These are phyloP conservation scores for Alternaria conjuncta DNA, from an alignment of 2,329 filamentous ascomycete genomes.

Conservation along the genomic window DNA sequence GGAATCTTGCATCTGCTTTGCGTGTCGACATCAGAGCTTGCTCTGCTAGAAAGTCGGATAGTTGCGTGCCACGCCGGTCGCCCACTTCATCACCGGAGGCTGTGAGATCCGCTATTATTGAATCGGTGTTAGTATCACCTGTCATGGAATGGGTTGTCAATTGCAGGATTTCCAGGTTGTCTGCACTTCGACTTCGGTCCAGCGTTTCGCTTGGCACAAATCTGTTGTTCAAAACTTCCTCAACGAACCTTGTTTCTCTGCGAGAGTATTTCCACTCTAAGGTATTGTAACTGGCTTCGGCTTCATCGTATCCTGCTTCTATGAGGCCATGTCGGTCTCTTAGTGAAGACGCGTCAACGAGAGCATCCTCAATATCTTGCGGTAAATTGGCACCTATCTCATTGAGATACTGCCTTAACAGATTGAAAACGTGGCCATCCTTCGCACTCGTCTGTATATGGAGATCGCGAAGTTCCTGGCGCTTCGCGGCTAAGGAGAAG, in stretches of 20 bases:
- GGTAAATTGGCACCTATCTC: not conserved
- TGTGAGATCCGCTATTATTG: not conserved
- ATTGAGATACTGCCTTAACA: not conserved
- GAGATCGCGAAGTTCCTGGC: not conserved
- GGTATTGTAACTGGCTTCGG: slow-evolving; percentile 5
- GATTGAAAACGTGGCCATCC: not conserved
- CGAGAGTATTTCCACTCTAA: slow-evolving; percentile 13
- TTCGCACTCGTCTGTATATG: not conserved
- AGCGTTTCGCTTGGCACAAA: not conserved
- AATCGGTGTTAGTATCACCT: fast-evolving
- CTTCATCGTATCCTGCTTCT: slow-evolving; percentile 9
- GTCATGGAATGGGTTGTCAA: not conserved
- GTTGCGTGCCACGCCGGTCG: not conserved
- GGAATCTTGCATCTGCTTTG: not conserved
- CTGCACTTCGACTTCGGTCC: not conserved
- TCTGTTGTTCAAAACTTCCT: not conserved
- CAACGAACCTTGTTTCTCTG: slow-evolving; percentile 8
- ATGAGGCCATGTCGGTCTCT: slow-evolving; percentile 4
- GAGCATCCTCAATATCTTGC: not conserved
- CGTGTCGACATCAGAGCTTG: fast-evolving
- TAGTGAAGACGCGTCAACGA: not conserved
- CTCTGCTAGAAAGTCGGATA: not conserved
- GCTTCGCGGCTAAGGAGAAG: not conserved
- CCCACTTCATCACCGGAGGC: not conserved
- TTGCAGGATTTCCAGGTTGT: not conserved